phyloP scores from a whole-genome alignment of 306 rosid genomes.

The Geum urbanum region DNA sequence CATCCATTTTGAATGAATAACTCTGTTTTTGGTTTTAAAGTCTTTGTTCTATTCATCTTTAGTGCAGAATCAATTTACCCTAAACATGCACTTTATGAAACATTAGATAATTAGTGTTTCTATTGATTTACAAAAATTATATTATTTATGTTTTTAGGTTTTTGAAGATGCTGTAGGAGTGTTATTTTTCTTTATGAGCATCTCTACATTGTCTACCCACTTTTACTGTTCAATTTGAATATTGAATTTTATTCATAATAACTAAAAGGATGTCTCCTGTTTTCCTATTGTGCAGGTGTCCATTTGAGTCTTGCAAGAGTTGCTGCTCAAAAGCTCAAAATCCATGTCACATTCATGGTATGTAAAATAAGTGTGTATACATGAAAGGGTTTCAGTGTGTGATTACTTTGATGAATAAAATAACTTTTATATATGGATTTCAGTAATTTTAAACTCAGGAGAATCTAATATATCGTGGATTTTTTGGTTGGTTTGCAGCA shows the following conservation, averaged over 20 bases:
- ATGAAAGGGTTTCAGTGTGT: not conserved
- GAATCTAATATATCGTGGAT: not conserved
- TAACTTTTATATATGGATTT: not conserved
- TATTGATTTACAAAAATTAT: no score
- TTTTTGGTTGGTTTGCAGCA: constrained; percentile 3
- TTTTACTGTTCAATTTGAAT: not conserved
- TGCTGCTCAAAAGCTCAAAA: constrained; percentile 93
- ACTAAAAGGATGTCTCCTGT: not conserved
- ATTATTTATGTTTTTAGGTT: not conserved
- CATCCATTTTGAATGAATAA: not conserved
- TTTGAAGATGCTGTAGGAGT: not conserved
- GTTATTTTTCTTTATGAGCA: not conserved
- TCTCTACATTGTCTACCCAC: not conserved
- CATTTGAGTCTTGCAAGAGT: constrained; percentile 85
- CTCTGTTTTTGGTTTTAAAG: not conserved
- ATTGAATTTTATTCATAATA: not conserved
- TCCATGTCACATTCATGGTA: constrained; percentile 93
- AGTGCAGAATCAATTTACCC: not conserved
- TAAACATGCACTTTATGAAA: not conserved
- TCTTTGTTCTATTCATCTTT: not conserved
- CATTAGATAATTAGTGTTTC: not conserved
- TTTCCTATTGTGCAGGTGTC: constrained; percentile 55
- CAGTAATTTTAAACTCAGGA: not conserved
- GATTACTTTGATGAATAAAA: not conserved
- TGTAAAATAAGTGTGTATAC: constrained; percentile 3